phyloP scores from a whole-genome alignment of 1,284 basidiomycete genomes.

The Porogramme epimiltina region DNA sequence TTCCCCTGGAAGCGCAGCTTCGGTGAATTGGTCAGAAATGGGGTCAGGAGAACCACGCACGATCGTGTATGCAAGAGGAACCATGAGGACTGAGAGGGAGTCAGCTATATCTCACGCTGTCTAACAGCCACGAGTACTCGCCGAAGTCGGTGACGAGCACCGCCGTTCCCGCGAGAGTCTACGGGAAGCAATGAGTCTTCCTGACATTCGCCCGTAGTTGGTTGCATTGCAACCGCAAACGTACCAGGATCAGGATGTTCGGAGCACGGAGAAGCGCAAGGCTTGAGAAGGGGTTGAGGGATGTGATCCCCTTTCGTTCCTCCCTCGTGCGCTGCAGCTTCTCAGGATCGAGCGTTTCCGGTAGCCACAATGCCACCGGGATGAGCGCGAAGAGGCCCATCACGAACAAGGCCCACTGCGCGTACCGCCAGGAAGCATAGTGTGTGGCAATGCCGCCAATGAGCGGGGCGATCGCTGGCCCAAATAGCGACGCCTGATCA shows the following conservation, averaged over 20 bases:
- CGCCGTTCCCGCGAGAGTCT: constrained; percentile 44
- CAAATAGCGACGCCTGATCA: constrained; percentile 33
- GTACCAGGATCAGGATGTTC: constrained; percentile 56
- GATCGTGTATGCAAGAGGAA: constrained; percentile 44
- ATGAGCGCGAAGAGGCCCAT: constrained; percentile 47
- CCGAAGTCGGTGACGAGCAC: constrained; percentile 48
- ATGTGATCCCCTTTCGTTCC: constrained; percentile 36
- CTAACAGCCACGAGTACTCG: constrained; percentile 21
- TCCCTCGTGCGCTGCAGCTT: constrained; percentile 34
- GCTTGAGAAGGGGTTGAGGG: constrained; percentile 62
- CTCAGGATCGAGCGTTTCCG: constrained; percentile 58
- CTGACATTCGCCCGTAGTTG: not conserved
- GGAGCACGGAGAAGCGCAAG: constrained; percentile 58
- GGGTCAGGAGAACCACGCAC: constrained; percentile 23
- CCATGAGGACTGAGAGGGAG: constrained; percentile 34
- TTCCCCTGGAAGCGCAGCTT: constrained; percentile 42
- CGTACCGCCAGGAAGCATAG: constrained; percentile 70
- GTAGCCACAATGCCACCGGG: constrained; percentile 44
- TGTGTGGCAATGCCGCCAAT: constrained; percentile 47
- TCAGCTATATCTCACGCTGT: not conserved
- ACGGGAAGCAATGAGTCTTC: not conserved
- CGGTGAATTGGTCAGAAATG: not conserved
- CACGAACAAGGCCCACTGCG: constrained; percentile 56
- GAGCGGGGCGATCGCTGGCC: constrained; percentile 38
- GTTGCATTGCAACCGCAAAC: too few species aligned